Percentiles rank a stretch among this genome's conserved stretches.
These are phyloP conservation scores for Bidens hawaiensis DNA, from an alignment of 140 eudicot genomes.

Conservation along the genomic window DNA sequence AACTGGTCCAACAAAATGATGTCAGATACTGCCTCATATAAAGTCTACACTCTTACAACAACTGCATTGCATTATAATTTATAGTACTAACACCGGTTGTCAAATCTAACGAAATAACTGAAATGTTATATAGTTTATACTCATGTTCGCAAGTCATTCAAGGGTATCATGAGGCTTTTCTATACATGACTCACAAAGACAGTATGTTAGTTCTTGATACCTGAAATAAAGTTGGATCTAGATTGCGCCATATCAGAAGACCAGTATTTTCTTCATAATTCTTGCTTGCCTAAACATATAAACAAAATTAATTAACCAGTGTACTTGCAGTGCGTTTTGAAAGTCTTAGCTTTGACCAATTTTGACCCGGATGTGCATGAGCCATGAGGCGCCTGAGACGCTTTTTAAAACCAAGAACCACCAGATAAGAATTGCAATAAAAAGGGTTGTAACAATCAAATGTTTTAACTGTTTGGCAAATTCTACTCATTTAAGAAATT, in stretches of 20 bases:
- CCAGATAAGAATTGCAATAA: not conserved
- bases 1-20: not conserved
- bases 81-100: not conserved
- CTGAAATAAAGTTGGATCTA: conserved; percentile 14
- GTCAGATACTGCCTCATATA: not conserved
- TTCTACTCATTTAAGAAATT: not conserved
- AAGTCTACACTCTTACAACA: not conserved
- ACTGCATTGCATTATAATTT: not conserved
- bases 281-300: conserved; percentile 11
- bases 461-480: not conserved
- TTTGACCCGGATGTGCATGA: no score
- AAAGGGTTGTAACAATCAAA: not conserved
- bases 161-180: conserved; percentile 8
- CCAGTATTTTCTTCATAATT: conserved; percentile 3
- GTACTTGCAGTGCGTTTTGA: not conserved
- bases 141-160: conserved; percentile 4
- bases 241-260: not conserved
- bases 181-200: conserved; percentile 5
- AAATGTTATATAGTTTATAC: not conserved
- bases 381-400: no score
- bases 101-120: not conserved
- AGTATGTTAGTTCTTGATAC: conserved; percentile 21
- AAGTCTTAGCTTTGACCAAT: no score
- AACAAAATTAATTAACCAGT: not conserved
- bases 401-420: not conserved